Base-by-base conservation (phyloP, 163 green algal genomes). In the Chlorella variabilis region DNA sequence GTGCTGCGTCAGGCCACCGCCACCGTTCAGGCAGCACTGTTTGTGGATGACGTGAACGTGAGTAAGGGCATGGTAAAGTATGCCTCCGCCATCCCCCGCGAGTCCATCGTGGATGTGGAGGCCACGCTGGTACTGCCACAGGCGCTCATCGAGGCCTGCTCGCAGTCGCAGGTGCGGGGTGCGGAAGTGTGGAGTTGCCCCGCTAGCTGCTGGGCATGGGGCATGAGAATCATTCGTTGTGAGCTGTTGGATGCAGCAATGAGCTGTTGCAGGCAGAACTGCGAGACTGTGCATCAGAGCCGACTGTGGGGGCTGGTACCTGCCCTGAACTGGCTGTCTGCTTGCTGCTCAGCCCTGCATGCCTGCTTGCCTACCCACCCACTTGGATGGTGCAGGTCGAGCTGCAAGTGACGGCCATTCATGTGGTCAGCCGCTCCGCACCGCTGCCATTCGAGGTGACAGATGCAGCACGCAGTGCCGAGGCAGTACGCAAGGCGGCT, bases 21-120 rank as follows among this genome's bases (percentile, higher is more conserved):
- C 25, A 98, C 96, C 20, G 89, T 98, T 70, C 96, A 98, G 93
- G 93, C 81, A 6, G 80, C 94, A 5, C 66, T 98, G 59, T 98
- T 98, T 83, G 93, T 92, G n/a, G 93, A 98, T 67, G 96, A 98
- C 56, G 80, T 83, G 9, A 95, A 84, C 0, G 94, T 99, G 29
- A 95, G 86, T 90, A 97, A 97, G 83, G 87, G 88, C 73, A 99
- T 99, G 97, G 93, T 99, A 42, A 99, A 99, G 91, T 99, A 98
- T 77, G 92, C 92, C 6, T 92, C 86, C 5, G 88, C 89, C 80
- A 88, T 99, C 45, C 84, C 93, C 3, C 93, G 93, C 27, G 97
- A 99, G 90, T 97, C 92, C 27, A 95, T 99, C 38, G 93, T 99
- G 58, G 97, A 99, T 81, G 84, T 99, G 4, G 86, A 85, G 41